phyloP scores from a whole-genome alignment of 1,284 basidiomycete species.

The Cystobasidium pallidum region DNA sequence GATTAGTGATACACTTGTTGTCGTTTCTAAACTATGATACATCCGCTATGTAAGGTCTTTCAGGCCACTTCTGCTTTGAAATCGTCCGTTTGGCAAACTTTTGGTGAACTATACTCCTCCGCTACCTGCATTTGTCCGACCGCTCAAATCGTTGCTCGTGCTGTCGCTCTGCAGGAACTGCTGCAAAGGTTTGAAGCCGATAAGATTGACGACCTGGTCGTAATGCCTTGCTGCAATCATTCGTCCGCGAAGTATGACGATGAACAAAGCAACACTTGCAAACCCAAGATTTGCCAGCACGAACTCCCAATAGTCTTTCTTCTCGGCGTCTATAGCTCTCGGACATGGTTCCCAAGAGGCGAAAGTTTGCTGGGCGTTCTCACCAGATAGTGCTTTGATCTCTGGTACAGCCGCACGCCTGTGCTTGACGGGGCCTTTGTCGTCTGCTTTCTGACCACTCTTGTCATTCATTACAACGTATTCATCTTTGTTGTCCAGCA shows the following conservation, averaged over 20 bases:
- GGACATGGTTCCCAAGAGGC: slow-evolving; percentile 38
- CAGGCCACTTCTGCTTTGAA: no score
- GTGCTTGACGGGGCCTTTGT: background rate
- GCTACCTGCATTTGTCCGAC: background rate
- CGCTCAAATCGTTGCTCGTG: background rate
- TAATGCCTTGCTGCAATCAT: slow-evolving; percentile 40
- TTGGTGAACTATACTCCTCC: background rate
- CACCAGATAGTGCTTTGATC: background rate
- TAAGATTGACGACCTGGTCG: slow-evolving; percentile 33
- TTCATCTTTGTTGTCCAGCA: slow-evolving; percentile 13
- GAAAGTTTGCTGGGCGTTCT: slow-evolving; percentile 15
- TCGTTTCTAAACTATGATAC: slow-evolving; percentile 14
- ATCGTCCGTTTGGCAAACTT: no score
- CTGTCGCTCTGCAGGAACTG: slow-evolving; percentile 8
- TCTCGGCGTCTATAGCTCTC: slow-evolving; percentile 35
- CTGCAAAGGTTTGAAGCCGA: slow-evolving; percentile 38
- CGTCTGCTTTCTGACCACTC: slow-evolving; percentile 20
- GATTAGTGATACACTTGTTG: slow-evolving; percentile 19
- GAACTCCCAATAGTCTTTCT: slow-evolving; percentile 43
- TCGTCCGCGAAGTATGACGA: slow-evolving; percentile 34
- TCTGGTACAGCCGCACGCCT: background rate
- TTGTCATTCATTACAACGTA: slow-evolving; percentile 16
- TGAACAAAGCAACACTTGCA: slow-evolving; percentile 34
- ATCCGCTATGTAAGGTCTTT: background rate
- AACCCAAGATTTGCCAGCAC: slow-evolving; percentile 29